Base-by-base conservation (phyloP, 371 early-diverging fungal genomes). In the Rhizopus sp. region DNA sequence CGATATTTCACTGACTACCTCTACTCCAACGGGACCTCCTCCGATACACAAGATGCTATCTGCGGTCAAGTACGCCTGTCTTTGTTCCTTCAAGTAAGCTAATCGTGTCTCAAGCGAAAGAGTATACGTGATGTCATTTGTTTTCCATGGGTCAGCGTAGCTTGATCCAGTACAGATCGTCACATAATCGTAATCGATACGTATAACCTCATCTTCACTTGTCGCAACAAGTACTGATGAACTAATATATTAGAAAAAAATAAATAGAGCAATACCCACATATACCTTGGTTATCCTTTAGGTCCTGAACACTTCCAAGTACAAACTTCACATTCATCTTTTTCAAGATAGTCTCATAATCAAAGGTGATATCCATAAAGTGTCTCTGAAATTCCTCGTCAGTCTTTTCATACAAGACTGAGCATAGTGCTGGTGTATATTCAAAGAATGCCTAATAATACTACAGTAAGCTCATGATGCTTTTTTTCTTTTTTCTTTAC, bases 1-100 rank as follows among this genome's bases (percentile, higher is more conserved):
- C 3, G 74, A 72, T 34, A 86, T 73, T 48, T 86, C 86, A 3
- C 75, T 72, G 16, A 63, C 79, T 39, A 75, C 29, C 34, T 83
- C 86, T 3, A 78, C 70, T 17, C 82, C 83, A 0, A 81, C 80
- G 7, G 84, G 80, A 0, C 84, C 83, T 31, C 75, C 82, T 12
- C 86, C 84, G 34, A 86, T 75, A 55, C 81, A 79, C 32, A 84
- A 53, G 7, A 84, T 75, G 9, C 54, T 46, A 6, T 70, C 50
- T 0, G 82, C 70, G 6, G 49, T 12, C 33, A 73, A 63, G 17
- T 80, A 73, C 1, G 55, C 56, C 0, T 63, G 45, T 7, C 75
- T 57, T 12, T 73, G 68, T 31, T 52, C 33, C 7, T 51, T 29
- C 3, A 78, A 52, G 13, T 58, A 67, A 5, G 62, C 54, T 2